A percentile compares a stretch with the other conserved stretches of the same genome.
phyloP scores from a whole-genome alignment of 805 yeast species.

The Lachancea lanzarotensis region DNA sequence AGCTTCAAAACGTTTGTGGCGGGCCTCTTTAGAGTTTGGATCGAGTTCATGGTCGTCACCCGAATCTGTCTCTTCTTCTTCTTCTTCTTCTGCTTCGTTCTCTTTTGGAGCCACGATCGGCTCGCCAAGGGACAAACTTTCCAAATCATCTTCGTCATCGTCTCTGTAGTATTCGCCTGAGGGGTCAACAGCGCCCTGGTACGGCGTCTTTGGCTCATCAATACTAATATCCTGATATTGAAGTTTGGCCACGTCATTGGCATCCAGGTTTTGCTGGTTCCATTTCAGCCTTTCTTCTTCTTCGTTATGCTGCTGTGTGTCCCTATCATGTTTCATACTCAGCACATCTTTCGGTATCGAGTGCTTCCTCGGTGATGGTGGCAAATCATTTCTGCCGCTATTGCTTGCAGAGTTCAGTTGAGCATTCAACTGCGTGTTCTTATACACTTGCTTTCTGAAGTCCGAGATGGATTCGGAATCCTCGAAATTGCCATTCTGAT shows the following conservation, averaged over 20 bases:
- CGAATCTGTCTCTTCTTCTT: background rate
- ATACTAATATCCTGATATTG: conserved; percentile 48
- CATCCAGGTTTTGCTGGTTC: conserved; percentile 75
- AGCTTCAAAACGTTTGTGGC: conserved; percentile 65
- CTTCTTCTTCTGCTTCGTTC: background rate
- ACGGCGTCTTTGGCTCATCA: conserved; percentile 94
- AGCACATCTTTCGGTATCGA: conserved; percentile 30
- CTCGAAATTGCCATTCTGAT: conserved; percentile 17
- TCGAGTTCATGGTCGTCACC: conserved; percentile 28
- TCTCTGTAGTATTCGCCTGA: conserved; percentile 69
- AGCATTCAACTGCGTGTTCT: conserved; percentile 74
- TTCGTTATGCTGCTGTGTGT: conserved; percentile 10
- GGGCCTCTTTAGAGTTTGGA: conserved; percentile 45
- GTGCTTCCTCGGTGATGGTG: conserved; percentile 8
- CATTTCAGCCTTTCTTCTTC: conserved; percentile 55
- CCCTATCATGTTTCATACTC: conserved; percentile 25
- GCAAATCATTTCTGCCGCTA: conserved; percentile 7
- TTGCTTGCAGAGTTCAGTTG: conserved; percentile 34
- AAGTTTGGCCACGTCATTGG: conserved; percentile 59
- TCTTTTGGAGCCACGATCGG: conserved; percentile 37
- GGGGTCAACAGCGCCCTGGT: conserved; percentile 82
- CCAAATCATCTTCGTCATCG: conserved; percentile 57
- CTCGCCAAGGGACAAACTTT: conserved; percentile 52
- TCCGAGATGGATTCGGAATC: conserved; percentile 33
- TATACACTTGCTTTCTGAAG: conserved; percentile 64